Base-by-base conservation (phyloP, 768 basidiomycete genomes). In the Tricholomella constricta region DNA sequence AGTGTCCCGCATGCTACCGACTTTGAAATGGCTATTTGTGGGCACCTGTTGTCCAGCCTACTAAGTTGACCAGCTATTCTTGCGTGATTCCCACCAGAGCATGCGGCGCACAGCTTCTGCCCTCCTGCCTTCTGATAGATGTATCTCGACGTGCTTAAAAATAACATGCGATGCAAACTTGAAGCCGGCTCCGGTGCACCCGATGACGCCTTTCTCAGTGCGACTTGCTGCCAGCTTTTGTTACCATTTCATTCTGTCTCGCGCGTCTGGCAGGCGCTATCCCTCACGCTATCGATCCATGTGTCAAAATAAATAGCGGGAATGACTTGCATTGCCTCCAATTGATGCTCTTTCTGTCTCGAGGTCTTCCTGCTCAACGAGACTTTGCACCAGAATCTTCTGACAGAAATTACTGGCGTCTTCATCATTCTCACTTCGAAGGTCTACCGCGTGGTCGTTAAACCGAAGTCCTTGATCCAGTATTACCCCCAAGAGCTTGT, bases 341-440 rank as follows among this genome's bases (percentile, higher is more conserved):
- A 70, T 76, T 2, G 78, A 83, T 53, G 83, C 78, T 15, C 69
- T 85, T 34, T 79, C 83, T 86, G 84, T 61, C 66, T 79, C 61
- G 81, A 78, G 64, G 76, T 79, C 11, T 82, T 81, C 60, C 77
- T 79, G 0, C 82, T 81, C 69, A 80, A 80, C 54, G 79, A 81
- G 60, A 81, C 77, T n/a, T 63, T 83, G 12, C 73, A 77, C 31
- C 74, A 80, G 58, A 83, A 82, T 64, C 77, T 81, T 29, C 64
- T 82, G 50, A 72, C 72, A 12, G 71, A 72, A 52, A 70, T 78
- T 45, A 74, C 71, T 29, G 73, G 76, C 23, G 76, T 78, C 43
- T 78, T 81, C 46, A 74, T 79, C 54, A 82, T 83, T 61, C 82
- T 67, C 64, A 81, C 80, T 0, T 83, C n/a, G n/a, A n/a, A n/a